A percentile compares a stretch with the other conserved stretches of the same genome.
Conservation (phyloP, 2,329 filamentous ascomycete genomes). For the Verticillium nubilum region DNA sequence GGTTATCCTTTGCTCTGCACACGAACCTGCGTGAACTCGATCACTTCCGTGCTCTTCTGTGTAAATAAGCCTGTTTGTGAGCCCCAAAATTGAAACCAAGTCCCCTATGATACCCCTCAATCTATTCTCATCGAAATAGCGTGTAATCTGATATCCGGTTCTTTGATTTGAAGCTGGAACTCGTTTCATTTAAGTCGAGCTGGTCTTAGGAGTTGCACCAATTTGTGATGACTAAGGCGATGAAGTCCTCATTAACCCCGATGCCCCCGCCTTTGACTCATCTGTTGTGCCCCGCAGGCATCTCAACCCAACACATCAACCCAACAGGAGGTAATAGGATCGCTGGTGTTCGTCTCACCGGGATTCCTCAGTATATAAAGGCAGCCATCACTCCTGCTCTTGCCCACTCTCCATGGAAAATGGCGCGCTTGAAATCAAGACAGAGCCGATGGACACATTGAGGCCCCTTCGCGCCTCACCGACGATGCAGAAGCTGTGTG, state of each 20-base stretch:
- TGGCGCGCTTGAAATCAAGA: neutral
- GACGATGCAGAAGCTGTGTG: neutral
- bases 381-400: neutral
- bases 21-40: neutral
- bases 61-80: neutral
- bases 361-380: neutral
- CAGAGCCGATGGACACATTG: neutral
- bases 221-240: neutral
- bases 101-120: neutral
- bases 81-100: neutral
- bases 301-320: neutral
- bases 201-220: neutral
- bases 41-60: neutral
- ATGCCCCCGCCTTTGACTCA: neutral
- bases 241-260: neutral
- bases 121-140: neutral
- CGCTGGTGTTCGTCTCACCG: neutral
- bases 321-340: neutral
- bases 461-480: neutral
- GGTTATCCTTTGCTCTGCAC: neutral
- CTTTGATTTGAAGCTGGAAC: neutral
- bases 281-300: neutral
- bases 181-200: neutral
- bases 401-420: neutral
- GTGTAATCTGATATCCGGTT: neutral